Conservation (phyloP, 164 flowering plant genomes). For the Piper betle region DNA sequence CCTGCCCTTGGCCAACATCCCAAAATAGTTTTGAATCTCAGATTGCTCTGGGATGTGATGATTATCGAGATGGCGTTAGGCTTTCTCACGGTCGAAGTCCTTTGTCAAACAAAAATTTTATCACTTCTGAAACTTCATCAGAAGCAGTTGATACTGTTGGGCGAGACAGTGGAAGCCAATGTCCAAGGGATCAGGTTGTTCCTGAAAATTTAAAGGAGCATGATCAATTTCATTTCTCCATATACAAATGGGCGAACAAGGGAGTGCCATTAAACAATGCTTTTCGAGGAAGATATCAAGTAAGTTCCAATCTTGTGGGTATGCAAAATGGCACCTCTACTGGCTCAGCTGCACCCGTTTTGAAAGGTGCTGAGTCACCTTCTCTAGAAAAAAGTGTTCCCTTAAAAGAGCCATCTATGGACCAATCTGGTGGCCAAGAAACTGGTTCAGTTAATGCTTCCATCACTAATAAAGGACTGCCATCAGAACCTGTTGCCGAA, state of each 20-base stretch:
- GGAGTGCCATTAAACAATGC: constrained; percentile 41
- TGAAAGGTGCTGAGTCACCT: constrained; percentile 4
- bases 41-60: constrained; percentile 18
- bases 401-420: constrained; percentile 2
- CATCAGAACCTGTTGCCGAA: constrained; percentile 10
- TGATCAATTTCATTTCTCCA: constrained; percentile 71
- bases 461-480: constrained; percentile 14
- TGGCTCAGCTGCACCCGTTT: constrained; percentile 8
- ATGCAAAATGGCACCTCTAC: constrained; percentile 8
- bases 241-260: constrained; percentile 80
- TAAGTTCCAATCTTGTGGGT: constrained; percentile 16
- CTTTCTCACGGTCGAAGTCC: constrained; percentile 24
- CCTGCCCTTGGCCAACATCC: constrained; percentile 16
- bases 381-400: constrained; percentile 3
- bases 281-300: constrained; percentile 19
- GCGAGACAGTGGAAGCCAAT: constrained; percentile 10
- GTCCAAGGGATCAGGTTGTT: constrained; percentile 11
- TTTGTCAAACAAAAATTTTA: constrained; percentile 25
- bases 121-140: constrained; percentile 13
- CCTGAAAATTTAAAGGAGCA: constrained; percentile 12
- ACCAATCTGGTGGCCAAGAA: constrained; percentile 12
- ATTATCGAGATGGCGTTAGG: constrained; percentile 14
- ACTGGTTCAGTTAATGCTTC: constrained; percentile 1
- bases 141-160: constrained; percentile 9
- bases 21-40: constrained; percentile 28